phyloP scores from a whole-genome alignment of 2,329 filamentous ascomycete genomes.

The Aureobasidium sp. region DNA sequence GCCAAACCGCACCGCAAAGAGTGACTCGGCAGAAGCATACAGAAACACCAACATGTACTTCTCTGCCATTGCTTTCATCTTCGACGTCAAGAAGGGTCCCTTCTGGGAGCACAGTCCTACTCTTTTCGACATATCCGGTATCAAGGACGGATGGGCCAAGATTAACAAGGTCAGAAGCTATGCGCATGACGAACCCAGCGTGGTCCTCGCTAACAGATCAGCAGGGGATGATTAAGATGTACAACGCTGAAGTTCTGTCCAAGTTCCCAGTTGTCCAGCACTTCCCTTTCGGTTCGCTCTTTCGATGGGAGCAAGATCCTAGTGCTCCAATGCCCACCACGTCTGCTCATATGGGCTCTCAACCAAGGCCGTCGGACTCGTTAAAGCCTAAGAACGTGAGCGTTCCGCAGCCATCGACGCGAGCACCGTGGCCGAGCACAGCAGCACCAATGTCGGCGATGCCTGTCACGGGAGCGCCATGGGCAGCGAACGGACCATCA shows the following conservation, averaged over 20 bases:
- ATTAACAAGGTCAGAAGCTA: conserved; percentile 58
- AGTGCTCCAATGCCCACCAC: conserved; percentile 26
- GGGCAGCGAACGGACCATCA: conserved; percentile 18
- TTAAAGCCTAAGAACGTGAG: conserved; percentile 7
- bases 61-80: conserved; percentile 90
- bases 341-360: conserved; percentile 26
- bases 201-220: neutral
- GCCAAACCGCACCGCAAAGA: conserved; percentile 56
- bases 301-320: conserved; percentile 42
- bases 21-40: conserved; percentile 34
- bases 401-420: neutral
- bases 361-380: conserved; percentile 20
- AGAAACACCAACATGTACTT: conserved; percentile 67
- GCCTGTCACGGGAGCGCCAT: conserved; percentile 20
- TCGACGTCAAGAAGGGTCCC: conserved; percentile 90
- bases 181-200: neutral
- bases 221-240: conserved; percentile 98
- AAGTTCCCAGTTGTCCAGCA: conserved; percentile 99
- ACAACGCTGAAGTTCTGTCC: conserved; percentile 87
- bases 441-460: conserved; percentile 7
- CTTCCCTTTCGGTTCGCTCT: conserved; percentile 51
- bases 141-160: conserved; percentile 88
- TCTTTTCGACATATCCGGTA: conserved; percentile 87
- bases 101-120: conserved; percentile 95
- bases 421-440: conserved; percentile 25